Conservation (phyloP, 2,329 filamentous ascomycete genomes). For the Ceratocystis diversiconidia region DNA sequence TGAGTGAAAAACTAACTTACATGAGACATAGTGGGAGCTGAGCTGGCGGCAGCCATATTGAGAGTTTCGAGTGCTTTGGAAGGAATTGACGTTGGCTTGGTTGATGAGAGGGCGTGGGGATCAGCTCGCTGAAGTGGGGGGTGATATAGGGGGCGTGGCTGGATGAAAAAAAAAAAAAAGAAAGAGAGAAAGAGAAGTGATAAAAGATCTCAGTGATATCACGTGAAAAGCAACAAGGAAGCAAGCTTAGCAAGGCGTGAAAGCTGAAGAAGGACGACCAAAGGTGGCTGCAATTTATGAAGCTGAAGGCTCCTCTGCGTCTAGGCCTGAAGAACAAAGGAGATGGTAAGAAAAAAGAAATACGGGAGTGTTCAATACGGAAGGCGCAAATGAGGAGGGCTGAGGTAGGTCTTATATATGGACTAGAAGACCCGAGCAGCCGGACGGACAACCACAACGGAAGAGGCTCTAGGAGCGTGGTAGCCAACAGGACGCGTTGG, state of each 20-base stretch:
- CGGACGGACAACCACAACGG: background rate
- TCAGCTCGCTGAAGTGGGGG: background rate
- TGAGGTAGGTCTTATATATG: background rate
- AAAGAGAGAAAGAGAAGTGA: background rate
- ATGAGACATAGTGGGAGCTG: background rate
- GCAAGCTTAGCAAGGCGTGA: background rate
- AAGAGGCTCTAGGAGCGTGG: background rate
- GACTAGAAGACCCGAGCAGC: background rate
- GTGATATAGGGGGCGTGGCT: background rate
- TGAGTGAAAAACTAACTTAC: background rate
- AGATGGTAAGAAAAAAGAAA: background rate
- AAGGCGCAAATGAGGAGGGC: background rate
- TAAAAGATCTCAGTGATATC: background rate
- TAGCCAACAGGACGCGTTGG: background rate
- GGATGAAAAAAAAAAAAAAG: background rate
- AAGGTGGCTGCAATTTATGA: background rate
- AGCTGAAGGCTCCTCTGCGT: background rate
- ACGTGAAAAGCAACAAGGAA: background rate
- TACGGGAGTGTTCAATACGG: background rate
- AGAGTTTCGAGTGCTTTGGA: background rate
- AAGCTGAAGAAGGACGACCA: background rate
- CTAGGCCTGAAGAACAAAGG: background rate
- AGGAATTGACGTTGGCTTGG: background rate
- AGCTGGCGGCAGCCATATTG: background rate
- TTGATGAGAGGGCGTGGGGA: background rate